These are phyloP conservation scores for Aureobasidium sp. DNA, from an alignment of 2,329 filamentous ascomycete species.

Conservation along the genomic window DNA sequence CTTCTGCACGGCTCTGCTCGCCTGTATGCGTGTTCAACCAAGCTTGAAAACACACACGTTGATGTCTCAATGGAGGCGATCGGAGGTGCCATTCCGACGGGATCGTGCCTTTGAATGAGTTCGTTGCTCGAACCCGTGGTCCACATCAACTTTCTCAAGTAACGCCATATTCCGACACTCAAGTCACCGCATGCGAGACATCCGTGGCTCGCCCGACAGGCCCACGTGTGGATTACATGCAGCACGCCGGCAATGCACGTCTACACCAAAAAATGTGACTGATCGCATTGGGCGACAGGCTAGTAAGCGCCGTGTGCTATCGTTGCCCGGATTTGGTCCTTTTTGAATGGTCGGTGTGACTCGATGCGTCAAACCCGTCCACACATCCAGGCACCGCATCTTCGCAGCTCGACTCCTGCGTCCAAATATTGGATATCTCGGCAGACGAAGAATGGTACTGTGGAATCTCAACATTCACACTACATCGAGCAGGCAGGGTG, in stretches of 20 bases:
- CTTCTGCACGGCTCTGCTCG: conserved; percentile 11
- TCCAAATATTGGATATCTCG: neutral
- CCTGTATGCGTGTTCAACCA: neutral
- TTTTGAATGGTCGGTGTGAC: neutral
- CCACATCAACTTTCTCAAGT: neutral
- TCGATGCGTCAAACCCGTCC: neutral
- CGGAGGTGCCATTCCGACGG: neutral
- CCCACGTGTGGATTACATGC: conserved; percentile 13
- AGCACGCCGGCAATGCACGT: neutral
- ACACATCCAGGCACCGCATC: neutral
- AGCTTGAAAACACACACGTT: neutral
- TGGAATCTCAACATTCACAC: conserved; percentile 3
- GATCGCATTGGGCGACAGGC: neutral
- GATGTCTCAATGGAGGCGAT: neutral
- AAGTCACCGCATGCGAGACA: conserved; percentile 14
- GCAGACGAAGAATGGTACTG: neutral
- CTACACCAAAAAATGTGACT: conserved; percentile 1
- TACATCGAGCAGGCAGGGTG: neutral
- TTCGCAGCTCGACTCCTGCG: neutral
- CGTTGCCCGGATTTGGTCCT: neutral
- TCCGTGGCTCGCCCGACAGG: conserved; percentile 1
- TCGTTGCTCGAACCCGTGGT: neutral
- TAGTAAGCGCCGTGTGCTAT: conserved; percentile 9
- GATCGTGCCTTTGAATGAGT: neutral
- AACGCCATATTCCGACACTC: conserved; percentile 3